phyloP scores from a whole-genome alignment of 2,329 filamentous ascomycete species.

The Colletotrichum gloeosporioides region DNA sequence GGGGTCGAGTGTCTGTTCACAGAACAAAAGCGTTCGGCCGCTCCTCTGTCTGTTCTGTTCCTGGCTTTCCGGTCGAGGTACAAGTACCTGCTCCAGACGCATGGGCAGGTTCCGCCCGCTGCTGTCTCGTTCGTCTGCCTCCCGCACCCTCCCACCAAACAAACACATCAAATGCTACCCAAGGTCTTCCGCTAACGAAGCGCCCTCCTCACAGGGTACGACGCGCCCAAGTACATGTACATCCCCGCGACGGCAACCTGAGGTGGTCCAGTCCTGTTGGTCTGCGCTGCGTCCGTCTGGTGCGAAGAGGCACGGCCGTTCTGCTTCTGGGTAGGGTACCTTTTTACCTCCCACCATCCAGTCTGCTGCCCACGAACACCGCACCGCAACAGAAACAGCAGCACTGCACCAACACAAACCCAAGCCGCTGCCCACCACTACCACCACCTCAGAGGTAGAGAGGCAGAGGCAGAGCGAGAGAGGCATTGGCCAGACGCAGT shows the following conservation, averaged over 20 bases:
- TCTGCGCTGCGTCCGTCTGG: not conserved
- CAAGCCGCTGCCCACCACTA: not conserved
- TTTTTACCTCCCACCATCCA: not conserved
- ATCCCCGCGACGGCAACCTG: not conserved
- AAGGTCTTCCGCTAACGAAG: not conserved
- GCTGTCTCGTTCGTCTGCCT: not conserved
- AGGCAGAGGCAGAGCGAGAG: not conserved
- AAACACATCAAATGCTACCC: not conserved
- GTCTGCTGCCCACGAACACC: not conserved
- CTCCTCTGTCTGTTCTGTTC: not conserved
- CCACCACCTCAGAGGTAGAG: not conserved
- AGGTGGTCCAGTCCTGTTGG: slow-evolving; percentile 5
- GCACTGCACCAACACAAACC: not conserved
- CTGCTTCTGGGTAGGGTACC: not conserved
- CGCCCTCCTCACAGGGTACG: not conserved
- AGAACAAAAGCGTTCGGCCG: not conserved
- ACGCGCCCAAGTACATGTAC: not conserved
- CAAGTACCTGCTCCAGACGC: not conserved
- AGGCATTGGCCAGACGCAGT: not conserved
- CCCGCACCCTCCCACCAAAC: not conserved
- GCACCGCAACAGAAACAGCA: not conserved
- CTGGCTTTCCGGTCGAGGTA: not conserved
- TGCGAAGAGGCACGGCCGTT: slow-evolving; percentile 2
- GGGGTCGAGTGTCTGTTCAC: slow-evolving; percentile 14
- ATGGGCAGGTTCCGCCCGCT: not conserved